Conservation (phyloP, 352 stramenopile species). For the Blastocystis sp. region DNA sequence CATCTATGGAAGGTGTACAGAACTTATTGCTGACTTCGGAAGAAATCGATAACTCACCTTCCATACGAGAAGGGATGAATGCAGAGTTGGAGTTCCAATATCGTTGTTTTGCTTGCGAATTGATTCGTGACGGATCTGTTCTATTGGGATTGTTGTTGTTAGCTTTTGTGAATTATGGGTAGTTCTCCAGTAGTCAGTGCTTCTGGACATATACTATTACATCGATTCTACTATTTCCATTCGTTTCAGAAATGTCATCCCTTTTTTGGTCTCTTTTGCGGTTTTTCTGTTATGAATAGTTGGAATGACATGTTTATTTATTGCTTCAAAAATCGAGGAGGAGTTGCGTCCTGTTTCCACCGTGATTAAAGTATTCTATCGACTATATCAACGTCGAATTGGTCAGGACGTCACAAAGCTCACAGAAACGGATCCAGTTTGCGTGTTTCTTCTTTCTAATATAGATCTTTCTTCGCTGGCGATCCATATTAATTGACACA, state of each 20-base stretch:
- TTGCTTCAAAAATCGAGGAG: slow-evolving; percentile 61
- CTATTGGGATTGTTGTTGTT: neutral
- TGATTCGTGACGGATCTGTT: slow-evolving; percentile 49
- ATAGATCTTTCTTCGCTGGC: slow-evolving; percentile 53
- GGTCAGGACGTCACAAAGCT: neutral
- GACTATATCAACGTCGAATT: slow-evolving; percentile 29
- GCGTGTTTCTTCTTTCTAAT: neutral
- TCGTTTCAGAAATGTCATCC: slow-evolving; percentile 57
- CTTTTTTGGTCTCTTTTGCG: neutral
- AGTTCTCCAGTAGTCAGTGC: slow-evolving; percentile 55
- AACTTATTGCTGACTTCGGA: neutral
- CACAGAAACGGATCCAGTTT: slow-evolving; percentile 10
- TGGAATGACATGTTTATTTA: slow-evolving; percentile 40
- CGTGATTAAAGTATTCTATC: slow-evolving; percentile 18
- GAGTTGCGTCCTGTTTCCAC: slow-evolving; percentile 1
- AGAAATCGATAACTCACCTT: slow-evolving; percentile 43
- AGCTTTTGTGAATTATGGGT: neutral
- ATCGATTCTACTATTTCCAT: slow-evolving; percentile 60
- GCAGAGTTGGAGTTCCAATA: slow-evolving; percentile 25
- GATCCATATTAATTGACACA: slow-evolving; percentile 19
- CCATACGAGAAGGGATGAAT: neutral
- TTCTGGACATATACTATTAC: slow-evolving; percentile 45
- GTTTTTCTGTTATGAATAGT: slow-evolving; percentile 28
- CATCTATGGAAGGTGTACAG: neutral
- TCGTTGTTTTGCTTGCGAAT: slow-evolving; percentile 54